Conservation (phyloP, 345 rosid species). For the Citrus unshiu region DNA sequence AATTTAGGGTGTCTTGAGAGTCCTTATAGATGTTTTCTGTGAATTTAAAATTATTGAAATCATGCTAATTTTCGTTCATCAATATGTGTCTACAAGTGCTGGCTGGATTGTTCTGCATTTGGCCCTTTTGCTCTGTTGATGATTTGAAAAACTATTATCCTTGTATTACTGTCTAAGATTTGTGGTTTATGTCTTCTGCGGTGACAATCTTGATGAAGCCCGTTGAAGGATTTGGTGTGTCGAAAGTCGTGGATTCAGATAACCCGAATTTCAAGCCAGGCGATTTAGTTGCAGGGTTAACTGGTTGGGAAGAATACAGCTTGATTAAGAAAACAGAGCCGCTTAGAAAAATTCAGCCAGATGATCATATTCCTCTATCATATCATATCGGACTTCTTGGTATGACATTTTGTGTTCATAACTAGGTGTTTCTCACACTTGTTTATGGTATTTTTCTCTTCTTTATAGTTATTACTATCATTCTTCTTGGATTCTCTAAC, state of each 20-base stretch:
- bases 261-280: conserved; percentile 47
- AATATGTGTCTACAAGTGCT: neutral
- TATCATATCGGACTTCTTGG: conserved; percentile 79
- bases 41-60: neutral
- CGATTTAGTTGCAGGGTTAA: conserved; percentile 53
- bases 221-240: conserved; percentile 69
- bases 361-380: conserved; percentile 55
- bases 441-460: neutral
- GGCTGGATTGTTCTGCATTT: neutral
- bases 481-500: neutral
- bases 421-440: neutral
- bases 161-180: neutral
- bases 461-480: neutral
- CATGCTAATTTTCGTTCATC: neutral
- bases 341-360: conserved; percentile 48
- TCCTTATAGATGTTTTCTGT: neutral
- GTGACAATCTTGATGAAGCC: conserved; percentile 31
- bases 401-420: conserved; percentile 7
- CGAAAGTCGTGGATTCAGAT: conserved; percentile 65
- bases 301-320: conserved; percentile 82
- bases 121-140: neutral
- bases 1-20: neutral
- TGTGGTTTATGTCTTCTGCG: neutral
- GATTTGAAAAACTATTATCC: neutral
- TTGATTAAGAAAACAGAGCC: conserved; percentile 35